Evolutionary conservation across 371 early-diverging fungal genomes (phyloP).

Genomic region (Mucor lusitanicus): DNA sequence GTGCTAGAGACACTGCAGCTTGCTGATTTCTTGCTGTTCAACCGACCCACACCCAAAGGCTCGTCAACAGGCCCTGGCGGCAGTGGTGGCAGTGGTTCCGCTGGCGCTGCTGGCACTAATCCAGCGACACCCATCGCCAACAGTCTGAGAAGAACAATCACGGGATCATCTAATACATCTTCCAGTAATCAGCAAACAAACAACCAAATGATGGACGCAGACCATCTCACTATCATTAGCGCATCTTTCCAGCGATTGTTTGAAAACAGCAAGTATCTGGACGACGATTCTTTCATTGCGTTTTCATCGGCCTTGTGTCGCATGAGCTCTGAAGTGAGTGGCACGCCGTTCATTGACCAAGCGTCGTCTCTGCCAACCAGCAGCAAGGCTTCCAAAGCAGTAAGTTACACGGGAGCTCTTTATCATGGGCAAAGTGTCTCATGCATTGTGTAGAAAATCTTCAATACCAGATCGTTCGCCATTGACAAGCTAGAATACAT

Average conservation of each 20-base stretch:
- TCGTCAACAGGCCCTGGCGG: neutral
- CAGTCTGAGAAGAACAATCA: constrained; percentile 34
- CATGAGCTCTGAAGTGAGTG: constrained; percentile 63
- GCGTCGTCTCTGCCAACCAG: constrained; percentile 27
- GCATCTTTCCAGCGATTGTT: constrained; percentile 70
- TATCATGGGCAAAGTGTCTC: neutral
- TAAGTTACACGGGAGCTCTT: constrained; percentile 20
- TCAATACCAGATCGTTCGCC: constrained; percentile 82
- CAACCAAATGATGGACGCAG: constrained; percentile 48
- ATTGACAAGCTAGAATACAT: constrained; percentile 81
- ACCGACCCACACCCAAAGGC: constrained; percentile 49
- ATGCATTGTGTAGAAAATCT: constrained; percentile 61
- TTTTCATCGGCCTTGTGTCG: constrained; percentile 74
- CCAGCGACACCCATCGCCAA: neutral
- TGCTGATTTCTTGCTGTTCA: constrained; percentile 64
- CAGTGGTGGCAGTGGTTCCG: neutral
- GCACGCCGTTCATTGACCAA: constrained; percentile 44
- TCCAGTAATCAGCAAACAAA: constrained; percentile 4
- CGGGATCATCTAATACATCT: constrained; percentile 16
- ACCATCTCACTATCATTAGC: constrained; percentile 55
- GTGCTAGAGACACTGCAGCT: constrained; percentile 89
- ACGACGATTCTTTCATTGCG: constrained; percentile 64
- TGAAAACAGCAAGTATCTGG: constrained; percentile 69
- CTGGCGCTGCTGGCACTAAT: neutral
- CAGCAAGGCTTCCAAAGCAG: constrained; percentile 37